Percentiles rank a stretch among this genome's conserved stretches.
Conservation (phyloP, 2,329 filamentous ascomycete species). For the Stromatinia cepivora region DNA sequence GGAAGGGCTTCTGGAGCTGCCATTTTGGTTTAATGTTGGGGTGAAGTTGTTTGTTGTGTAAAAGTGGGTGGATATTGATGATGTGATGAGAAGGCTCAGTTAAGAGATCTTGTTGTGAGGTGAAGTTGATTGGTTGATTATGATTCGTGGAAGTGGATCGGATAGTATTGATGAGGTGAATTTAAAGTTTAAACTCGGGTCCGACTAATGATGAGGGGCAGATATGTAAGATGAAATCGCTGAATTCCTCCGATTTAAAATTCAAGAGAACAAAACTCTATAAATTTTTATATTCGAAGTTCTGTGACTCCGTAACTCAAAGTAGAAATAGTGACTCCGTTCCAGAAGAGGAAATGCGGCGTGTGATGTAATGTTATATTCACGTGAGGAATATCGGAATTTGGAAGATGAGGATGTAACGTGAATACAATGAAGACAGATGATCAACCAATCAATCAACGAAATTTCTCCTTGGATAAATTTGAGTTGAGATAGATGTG, state of each 20-base stretch:
- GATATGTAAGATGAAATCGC: too few species aligned
- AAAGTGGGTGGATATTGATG: too few species aligned
- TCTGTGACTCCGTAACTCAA: constrained; percentile 4
- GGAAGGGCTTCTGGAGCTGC: background rate
- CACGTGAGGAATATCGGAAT: background rate
- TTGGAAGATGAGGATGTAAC: background rate
- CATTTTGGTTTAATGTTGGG: background rate
- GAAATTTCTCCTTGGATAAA: too few species aligned
- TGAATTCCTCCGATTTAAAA: too few species aligned
- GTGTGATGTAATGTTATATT: background rate
- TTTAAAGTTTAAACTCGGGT: too few species aligned
- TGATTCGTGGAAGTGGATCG: background rate
- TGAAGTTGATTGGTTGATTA: background rate
- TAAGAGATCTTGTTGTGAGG: background rate
- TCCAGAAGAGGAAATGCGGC: constrained; percentile 4
- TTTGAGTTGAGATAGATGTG: background rate
- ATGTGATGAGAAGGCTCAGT: background rate
- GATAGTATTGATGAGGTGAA: too few species aligned
- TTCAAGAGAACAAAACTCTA: background rate
- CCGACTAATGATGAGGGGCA: too few species aligned
- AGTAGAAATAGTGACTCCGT: constrained; percentile 6
- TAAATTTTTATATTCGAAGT: background rate
- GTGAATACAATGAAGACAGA: background rate
- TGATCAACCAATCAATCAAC: background rate
- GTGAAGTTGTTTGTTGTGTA: background rate